Base-by-base conservation (phyloP, 2,329 filamentous ascomycete genomes). In the Epichloe festucae region DNA sequence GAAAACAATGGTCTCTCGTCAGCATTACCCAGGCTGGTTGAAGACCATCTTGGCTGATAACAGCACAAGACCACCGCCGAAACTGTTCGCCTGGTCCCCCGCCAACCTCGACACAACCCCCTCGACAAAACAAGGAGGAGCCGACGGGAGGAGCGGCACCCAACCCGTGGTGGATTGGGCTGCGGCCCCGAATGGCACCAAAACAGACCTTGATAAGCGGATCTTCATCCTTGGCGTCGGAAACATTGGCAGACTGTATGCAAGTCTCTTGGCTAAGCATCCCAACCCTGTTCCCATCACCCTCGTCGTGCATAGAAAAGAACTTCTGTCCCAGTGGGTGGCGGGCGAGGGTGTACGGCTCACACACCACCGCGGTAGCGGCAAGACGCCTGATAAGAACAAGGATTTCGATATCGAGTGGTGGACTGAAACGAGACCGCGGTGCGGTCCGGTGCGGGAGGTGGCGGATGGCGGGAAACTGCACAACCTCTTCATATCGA, bases 221-320 rank as follows among this genome's bases (percentile, higher is more conserved):
- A 83, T 95, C 55, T 81, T 93, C 61, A 76, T 96, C 46, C 70
- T 95, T 3, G 90, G 91, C 11, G 64, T 86, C 11, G 90, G 90
- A 38, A 94, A 89, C 62, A 73, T 95, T 12, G 90, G 89, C 14
- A 81, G 81, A 43, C 78, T 96, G 27, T 80, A 90, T 56, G 89
- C 90, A 27, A 82, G 84, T 62, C 79, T 81, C 21, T 71, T 96
- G 11, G 77, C 80, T 21, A 74, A 77, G 19, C 70, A 81, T 8
- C 60, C 67, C 1, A 67, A 78, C 19, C 75, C 77, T 3, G 87
- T 88, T 4, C 86, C 86, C 0, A 77, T 95, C 39, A 91, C 88
- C 0, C 74, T 96, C 5, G 75, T 95, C n/a, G 75, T 95, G 38
- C 85, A 89, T 61, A 75, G 73, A n/a, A 64, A 63, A 48, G 67